These are phyloP conservation scores for Lobulomyces angularis DNA, from an alignment of 192 early-diverging fungal species.

Conservation along the genomic window DNA sequence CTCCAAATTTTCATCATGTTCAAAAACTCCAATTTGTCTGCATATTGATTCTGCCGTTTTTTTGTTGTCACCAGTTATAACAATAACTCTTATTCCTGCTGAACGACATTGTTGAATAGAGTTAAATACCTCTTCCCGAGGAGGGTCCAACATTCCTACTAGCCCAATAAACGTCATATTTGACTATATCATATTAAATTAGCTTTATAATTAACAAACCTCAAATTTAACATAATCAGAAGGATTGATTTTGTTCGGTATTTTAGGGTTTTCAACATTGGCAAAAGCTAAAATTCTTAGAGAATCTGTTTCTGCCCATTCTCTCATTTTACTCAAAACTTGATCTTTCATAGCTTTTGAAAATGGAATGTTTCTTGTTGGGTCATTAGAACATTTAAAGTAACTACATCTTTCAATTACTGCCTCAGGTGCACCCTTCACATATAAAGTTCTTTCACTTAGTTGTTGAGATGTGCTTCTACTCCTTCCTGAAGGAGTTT, in stretches of 20 bases:
- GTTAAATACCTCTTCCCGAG: slow-evolving; percentile 59
- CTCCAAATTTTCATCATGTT: slow-evolving; percentile 42
- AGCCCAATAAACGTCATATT: slow-evolving; percentile 65
- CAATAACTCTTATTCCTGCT: slow-evolving; percentile 81
- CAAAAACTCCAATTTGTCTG: slow-evolving; percentile 86
- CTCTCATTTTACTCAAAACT: slow-evolving; percentile 53
- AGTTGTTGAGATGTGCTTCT: slow-evolving; percentile 3
- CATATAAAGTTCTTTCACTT: slow-evolving; percentile 14
- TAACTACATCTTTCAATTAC: slow-evolving; percentile 67
- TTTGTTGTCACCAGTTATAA: slow-evolving; percentile 98
- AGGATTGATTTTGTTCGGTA: slow-evolving; percentile 44
- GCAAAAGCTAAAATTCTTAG: slow-evolving; percentile 66
- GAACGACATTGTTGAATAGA: slow-evolving; percentile 58
- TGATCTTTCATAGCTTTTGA: slow-evolving; percentile 41
- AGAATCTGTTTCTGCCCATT: slow-evolving; percentile 62
- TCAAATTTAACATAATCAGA: slow-evolving; percentile 60
- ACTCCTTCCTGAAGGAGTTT: slow-evolving; percentile 4
- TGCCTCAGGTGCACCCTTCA: slow-evolving; percentile 81
- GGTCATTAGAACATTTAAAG: slow-evolving; percentile 35
- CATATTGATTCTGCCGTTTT: slow-evolving; percentile 95
- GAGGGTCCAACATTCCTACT: slow-evolving; percentile 89
- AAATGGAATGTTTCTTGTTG: background rate
- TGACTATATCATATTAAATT: slow-evolving; percentile 15
- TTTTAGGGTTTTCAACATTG: slow-evolving; percentile 69
- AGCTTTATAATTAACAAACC: slow-evolving; percentile 11